Evolutionary conservation across 768 basidiomycete species (phyloP), one percentile per base, ranked within the genome.

Genomic region (Leccinum imitatum): DNA sequence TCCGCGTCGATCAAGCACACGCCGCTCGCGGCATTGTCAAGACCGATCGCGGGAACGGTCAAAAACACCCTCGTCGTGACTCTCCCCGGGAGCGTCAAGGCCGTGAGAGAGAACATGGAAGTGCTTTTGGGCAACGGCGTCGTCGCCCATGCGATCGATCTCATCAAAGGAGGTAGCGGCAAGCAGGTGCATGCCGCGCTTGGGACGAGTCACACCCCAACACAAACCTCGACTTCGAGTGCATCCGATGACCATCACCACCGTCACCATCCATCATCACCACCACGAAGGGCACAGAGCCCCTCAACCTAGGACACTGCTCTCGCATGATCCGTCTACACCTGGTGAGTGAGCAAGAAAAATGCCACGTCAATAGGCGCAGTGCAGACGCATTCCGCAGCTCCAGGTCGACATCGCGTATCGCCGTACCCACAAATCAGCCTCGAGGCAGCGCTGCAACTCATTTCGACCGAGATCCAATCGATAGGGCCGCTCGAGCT

Each of bases 61-160:
- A 79, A 76, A 25, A 79, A 79, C 54, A 87, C 86, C 0, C 79
- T 96, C 21, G 76, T 96, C 25, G 79, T 90, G 19, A 93, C 91
- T 0, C 84, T 95, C 10, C 94, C 93, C 0, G 93, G 93, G 3
- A 92, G 90, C 65, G 82, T 87, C 41, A 93, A 91, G 67, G 93
- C 91, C 3, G 93, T 93, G 44, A 86, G 79, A 62, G 93, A 96
- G 67, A 91, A 87, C 67, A 68, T 93, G 59, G 81, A 82, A 1
- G 80, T 81, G 1, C 76, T 94, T 30, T 75, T 95, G 6, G 71
- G 75, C 14, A 78, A 72, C 6, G 84, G 83, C 6, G 77, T 94
- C 1, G 72, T 89, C 1, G 74, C 80, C 4, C 91, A 93, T 73
- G 91, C 90, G 2, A 73, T 93, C 57, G 87, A 91, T 35, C 80